These are phyloP conservation scores for Penicillium sp. DNA, from an alignment of 2,329 filamentous ascomycete genomes.

Conservation along the genomic window DNA sequence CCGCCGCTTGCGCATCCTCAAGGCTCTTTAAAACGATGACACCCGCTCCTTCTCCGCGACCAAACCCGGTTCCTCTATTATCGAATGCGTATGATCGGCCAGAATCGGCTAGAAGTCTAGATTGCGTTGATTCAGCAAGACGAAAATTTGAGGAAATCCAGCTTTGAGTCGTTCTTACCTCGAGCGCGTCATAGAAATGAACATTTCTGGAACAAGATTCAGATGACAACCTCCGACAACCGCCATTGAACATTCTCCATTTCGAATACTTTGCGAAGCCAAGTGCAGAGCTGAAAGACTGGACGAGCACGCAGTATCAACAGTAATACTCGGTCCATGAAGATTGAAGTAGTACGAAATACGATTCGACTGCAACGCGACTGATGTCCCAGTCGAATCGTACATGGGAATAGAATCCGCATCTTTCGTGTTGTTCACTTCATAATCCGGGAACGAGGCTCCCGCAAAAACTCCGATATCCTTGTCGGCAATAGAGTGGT, in stretches of 20 bases:
- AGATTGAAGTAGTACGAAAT: conserved; percentile 36
- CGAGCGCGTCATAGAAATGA: conserved; percentile 28
- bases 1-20: conserved; percentile 30
- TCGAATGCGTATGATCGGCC: conserved; percentile 34
- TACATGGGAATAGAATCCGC: conserved; percentile 27
- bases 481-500: conserved; percentile 20
- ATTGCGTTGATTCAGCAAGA: background rate
- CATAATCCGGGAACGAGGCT: conserved; percentile 28
- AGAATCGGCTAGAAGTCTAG: conserved; percentile 27
- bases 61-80: conserved; percentile 31
- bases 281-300: conserved; percentile 32
- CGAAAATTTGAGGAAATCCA: background rate
- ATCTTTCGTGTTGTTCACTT: conserved; percentile 27
- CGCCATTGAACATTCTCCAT: conserved; percentile 29
- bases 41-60: conserved; percentile 42
- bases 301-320: conserved; percentile 37
- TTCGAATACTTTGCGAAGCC: conserved; percentile 29
- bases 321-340: conserved; percentile 32
- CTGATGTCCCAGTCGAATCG: conserved; percentile 26
- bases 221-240: conserved; percentile 34
- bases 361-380: conserved; percentile 31
- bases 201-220: conserved; percentile 29
- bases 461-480: conserved; percentile 30
- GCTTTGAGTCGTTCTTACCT: conserved; percentile 15
- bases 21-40: conserved; percentile 30